Evolutionary conservation across 2,329 filamentous ascomycete species (phyloP), one percentile per base, ranked within the genome.

Genomic region (Aspergillus puulaauensis): DNA sequence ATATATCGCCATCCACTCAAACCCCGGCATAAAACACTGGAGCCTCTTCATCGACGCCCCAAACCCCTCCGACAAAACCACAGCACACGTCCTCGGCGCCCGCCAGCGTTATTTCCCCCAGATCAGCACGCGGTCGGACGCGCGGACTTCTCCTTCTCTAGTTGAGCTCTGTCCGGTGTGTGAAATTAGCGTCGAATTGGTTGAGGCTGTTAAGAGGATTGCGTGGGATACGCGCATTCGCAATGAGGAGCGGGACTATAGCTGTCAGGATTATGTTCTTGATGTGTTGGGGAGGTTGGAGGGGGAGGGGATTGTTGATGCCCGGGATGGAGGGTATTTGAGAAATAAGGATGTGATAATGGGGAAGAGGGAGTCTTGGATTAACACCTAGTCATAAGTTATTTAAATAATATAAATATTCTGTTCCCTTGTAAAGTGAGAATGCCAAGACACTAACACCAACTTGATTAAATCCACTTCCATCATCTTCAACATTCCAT

Each of bases 391-490:
- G 21, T 21, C 4, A 21, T 21, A 19, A 19, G 19, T 19, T 19
- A 19, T 19, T 19, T 19, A 19, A 19, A 19, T n/a, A 21, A 21
- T 21, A 21, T 21, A 3, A 3, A 21, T 21, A 21, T 21, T 21
- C 3, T 21, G 21, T 21, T 21, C 21, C 21, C 21, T 21, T 21
- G 19, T 19, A 19, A 21, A 21, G 21, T 21, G 21, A 21, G 21
- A 27, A 27, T 27, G 24, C 24, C 27, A 11, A 31, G 27, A 11
- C 27, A 9, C 27, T 31, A 31, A 31, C 27, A 31, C 9, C 27
- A 31, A 8, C 63, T 9, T 63, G 71, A 37, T 7, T 6, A 4
- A 35, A 35, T 9, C 33, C 33, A 35, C 33, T 8, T 11, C 33
- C 33, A 35, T 7, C 6, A 4, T 6, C 35, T 14, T 37, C 12